Evolutionary conservation across 805 yeast species (phyloP).

Genomic region (Metschnikowia lachancei): DNA sequence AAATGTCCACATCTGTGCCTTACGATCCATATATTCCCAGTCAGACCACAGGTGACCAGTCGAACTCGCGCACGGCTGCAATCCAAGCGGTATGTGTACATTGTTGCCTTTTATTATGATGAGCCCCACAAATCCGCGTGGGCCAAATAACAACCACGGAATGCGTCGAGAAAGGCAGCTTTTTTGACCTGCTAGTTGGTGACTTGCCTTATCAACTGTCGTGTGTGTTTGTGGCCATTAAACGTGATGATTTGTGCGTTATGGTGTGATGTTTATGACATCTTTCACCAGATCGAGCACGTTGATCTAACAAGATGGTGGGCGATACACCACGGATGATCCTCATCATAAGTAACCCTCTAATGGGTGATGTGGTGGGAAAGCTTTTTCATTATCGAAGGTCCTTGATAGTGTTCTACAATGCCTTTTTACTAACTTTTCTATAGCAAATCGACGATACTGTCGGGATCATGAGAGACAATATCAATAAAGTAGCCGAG

Average conservation of each 20-base stretch:
- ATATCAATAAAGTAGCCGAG: slow-evolving; percentile 92
- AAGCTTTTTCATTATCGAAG: no score
- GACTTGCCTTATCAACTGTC: no score
- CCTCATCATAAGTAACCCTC: no score
- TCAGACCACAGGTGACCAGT: slow-evolving; percentile 50
- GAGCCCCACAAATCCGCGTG: slow-evolving; percentile 2
- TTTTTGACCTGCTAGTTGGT: no score
- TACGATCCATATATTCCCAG: slow-evolving; percentile 84
- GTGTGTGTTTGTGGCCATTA: no score
- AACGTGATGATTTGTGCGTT: neutral
- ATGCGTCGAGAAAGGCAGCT: no score
- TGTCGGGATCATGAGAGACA: slow-evolving; percentile 96
- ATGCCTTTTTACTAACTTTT: slow-evolving; percentile 26
- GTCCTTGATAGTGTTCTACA: neutral
- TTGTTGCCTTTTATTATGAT: neutral
- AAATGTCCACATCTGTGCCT: slow-evolving; percentile 76
- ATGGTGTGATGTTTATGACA: neutral
- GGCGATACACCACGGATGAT: neutral
- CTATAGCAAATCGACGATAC: slow-evolving; percentile 84
- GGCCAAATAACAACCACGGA: neutral
- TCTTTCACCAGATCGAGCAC: neutral
- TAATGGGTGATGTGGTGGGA: no score
- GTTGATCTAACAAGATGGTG: neutral
- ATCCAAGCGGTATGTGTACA: slow-evolving; percentile 68
- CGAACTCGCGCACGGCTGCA: slow-evolving; percentile 67